Conservation (phyloP, 2,329 filamentous ascomycete species). For the Xylariaceae sp. region DNA sequence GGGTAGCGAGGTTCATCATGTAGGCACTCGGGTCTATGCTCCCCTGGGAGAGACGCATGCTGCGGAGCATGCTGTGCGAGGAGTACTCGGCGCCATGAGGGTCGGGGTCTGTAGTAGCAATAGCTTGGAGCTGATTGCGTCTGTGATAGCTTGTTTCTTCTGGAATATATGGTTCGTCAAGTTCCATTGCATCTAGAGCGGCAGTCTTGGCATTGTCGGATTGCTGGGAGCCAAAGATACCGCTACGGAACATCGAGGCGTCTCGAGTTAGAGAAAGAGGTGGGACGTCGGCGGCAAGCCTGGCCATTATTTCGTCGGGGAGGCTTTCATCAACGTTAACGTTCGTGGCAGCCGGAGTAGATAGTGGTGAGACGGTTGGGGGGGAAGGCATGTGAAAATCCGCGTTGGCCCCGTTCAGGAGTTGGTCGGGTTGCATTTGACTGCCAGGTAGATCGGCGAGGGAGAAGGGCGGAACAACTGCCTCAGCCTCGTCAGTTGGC, state of each 20-base stretch:
- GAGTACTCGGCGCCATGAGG: constrained; percentile 22
- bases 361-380: constrained; percentile 33
- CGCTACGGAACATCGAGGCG: constrained; percentile 15
- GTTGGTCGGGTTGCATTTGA: constrained; percentile 4
- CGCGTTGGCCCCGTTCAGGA: constrained; percentile 12
- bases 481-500: neutral
- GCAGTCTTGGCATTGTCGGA: constrained; percentile 4
- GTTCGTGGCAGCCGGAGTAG: constrained; percentile 32
- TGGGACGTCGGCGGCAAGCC: constrained; percentile 22
- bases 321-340: constrained; percentile 29
- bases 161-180: constrained; percentile 15
- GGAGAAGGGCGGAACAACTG: neutral
- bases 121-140: constrained; percentile 27
- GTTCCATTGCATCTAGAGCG: constrained; percentile 10
- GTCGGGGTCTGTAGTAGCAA: constrained; percentile 32
- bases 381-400: constrained; percentile 29
- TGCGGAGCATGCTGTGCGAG: constrained; percentile 21
- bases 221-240: constrained; percentile 6
- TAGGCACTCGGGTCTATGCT: constrained; percentile 31
- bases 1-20: constrained; percentile 29
- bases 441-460: neutral
- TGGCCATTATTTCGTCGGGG: constrained; percentile 23
- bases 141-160: constrained; percentile 11
- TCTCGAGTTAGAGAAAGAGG: constrained; percentile 13
- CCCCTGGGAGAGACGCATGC: constrained; percentile 24